Base-by-base conservation (phyloP, 257 asterid species). In the Scutellaria baicalensis region DNA sequence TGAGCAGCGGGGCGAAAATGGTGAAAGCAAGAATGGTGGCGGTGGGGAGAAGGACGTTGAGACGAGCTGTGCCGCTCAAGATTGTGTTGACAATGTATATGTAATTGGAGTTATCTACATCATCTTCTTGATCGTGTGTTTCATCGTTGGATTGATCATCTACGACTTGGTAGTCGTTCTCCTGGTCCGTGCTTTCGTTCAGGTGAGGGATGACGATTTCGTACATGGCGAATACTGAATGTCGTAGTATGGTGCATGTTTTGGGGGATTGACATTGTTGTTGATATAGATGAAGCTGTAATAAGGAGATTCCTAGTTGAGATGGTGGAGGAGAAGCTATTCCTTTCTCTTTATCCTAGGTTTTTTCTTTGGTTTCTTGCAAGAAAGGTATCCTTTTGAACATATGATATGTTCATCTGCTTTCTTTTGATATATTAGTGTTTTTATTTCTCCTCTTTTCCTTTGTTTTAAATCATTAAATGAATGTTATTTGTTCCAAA, bases 11-110 rank as follows among this genome's bases (percentile, higher is more conserved):
- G 17, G 86, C 84, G 31, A 83, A 85, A 50, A 78, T 80, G 78
- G 95, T 69, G 80, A 85, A 83, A n/a, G 82, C 77, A 4, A 87
- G 90, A 62, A 83, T 85, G 77, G 89, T 81, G 68, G 83, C 85
- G 5, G 88, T 83, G 13, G 89, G 91, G 31, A 83, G 72, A 55
- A 85, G 84, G 18, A 82, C 78, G 40, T 83, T 88, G 83, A 88
- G 88, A 39, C 88, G 80, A 16, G 95, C 88, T 0, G 86, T 78
- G 27, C 88, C 86, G 8, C 84, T 83, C 73, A 84, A 47, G 77
- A 83, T 73, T 52, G 89, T 75, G 64, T 84, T 87, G 64, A 85
- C 73, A 9, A 81, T 60, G 75, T 64, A 75, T 59, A 82, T 85
- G 82, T 68, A 81, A 62, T 80, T 74, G 54, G 87, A 84, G 67